phyloP scores from a whole-genome alignment of 169 alveolate species.

The Eimeria tenella region DNA sequence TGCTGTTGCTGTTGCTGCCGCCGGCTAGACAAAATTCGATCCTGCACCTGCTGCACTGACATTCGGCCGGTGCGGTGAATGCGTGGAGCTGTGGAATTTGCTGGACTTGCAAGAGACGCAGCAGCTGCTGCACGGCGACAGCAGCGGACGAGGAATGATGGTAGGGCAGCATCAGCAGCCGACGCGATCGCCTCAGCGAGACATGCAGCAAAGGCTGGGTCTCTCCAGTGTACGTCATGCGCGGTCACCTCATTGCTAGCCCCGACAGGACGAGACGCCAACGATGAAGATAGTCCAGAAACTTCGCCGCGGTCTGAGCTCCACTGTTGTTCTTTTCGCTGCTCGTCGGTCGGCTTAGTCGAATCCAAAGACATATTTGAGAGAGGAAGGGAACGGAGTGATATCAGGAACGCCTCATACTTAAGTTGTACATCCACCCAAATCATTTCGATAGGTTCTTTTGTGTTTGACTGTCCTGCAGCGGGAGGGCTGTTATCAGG shows the following conservation, averaged over 20 bases:
- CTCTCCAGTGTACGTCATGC: background rate
- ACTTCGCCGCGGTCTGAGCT: background rate
- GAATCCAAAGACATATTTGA: background rate
- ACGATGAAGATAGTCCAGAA: background rate
- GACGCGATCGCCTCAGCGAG: constrained; percentile 58
- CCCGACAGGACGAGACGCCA: background rate
- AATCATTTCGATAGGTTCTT: constrained; percentile 25
- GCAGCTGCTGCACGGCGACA: constrained; percentile 73
- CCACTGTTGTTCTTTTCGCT: background rate
- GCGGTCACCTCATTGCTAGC: background rate
- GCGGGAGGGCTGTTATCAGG: constrained; percentile 50
- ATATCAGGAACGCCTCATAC: constrained; percentile 48
- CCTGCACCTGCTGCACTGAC: constrained; percentile 53
- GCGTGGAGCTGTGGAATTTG: background rate
- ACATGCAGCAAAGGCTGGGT: constrained; percentile 34
- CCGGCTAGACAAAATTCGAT: constrained; percentile 36
- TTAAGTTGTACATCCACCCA: constrained; percentile 60
- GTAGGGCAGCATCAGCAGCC: constrained; percentile 48
- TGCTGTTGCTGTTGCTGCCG: constrained; percentile 60
- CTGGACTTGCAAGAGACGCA: constrained; percentile 32
- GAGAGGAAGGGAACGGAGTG: constrained; percentile 58
- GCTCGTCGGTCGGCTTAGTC: background rate
- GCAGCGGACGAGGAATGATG: constrained; percentile 62
- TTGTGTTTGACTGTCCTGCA: background rate
- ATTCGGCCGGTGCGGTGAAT: constrained; percentile 47